These are phyloP conservation scores for Moringa oleifera DNA, from an alignment of 345 rosid species.

Conservation along the genomic window DNA sequence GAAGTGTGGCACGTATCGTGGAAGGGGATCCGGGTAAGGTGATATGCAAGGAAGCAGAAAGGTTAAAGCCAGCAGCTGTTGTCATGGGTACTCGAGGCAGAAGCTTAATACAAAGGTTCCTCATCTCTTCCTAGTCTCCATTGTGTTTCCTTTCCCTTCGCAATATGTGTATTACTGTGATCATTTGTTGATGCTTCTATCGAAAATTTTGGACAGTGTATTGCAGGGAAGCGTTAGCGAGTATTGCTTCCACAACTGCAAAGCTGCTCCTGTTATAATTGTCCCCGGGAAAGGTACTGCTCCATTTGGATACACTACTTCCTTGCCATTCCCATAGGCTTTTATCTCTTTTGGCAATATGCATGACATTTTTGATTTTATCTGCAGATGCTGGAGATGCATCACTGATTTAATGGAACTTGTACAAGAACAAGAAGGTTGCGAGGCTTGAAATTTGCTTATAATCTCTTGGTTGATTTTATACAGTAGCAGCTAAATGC, in stretches of 20 bases:
- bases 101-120: conserved; percentile 68
- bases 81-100: conserved; percentile 90
- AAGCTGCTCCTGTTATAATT: conserved; percentile 64
- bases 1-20: conserved; percentile 55
- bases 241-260: conserved; percentile 78
- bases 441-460: not conserved
- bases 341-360: not conserved
- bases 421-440: not conserved
- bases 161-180: not conserved
- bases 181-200: not conserved
- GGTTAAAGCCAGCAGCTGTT: conserved; percentile 80
- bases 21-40: conserved; percentile 78
- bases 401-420: conserved; percentile 29
- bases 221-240: conserved; percentile 79
- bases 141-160: not conserved
- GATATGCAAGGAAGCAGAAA: conserved; percentile 81
- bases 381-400: conserved; percentile 42
- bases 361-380: too few relatives aligned
- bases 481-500: not conserved
- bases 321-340: not conserved
- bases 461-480: not conserved
- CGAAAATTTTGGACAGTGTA: conserved; percentile 35
- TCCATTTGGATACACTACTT: not conserved
- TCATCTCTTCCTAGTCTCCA: not conserved
- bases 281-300: conserved; percentile 81